Conservation (phyloP, 805 yeast species). For the Suhomyces canberraensis region DNA sequence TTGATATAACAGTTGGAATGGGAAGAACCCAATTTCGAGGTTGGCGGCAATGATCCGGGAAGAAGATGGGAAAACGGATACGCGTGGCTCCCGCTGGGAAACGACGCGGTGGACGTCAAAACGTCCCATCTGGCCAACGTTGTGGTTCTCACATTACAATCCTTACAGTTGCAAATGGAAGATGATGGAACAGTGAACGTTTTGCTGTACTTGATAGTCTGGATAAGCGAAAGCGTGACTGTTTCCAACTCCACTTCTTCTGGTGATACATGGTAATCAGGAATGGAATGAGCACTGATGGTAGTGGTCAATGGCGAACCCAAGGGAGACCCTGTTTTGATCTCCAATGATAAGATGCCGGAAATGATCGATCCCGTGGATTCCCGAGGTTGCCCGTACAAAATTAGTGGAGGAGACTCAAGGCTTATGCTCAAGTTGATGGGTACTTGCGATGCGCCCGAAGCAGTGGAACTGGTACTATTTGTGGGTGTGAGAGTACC, state of each 20-base stretch:
- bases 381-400: constrained; percentile 76
- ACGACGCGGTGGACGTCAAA: constrained; percentile 52
- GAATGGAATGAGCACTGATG: neutral
- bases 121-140: constrained; percentile 89
- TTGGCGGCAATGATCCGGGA: constrained; percentile 86
- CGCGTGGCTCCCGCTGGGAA: constrained; percentile 69
- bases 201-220: constrained; percentile 59
- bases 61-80: constrained; percentile 89
- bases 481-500: constrained; percentile 1
- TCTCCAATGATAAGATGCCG: constrained; percentile 63
- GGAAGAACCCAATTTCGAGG: constrained; percentile 59
- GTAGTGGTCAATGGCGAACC: neutral
- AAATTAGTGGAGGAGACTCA: constrained; percentile 88
- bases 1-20: constrained; percentile 50
- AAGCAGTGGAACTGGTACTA: neutral
- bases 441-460: neutral
- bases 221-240: constrained; percentile 68
- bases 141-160: constrained; percentile 53
- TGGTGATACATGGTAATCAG: constrained; percentile 1
- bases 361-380: constrained; percentile 83
- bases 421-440: constrained; percentile 52
- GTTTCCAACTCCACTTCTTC: constrained; percentile 50
- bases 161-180: constrained; percentile 49
- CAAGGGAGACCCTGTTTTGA: constrained; percentile 6
- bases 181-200: constrained; percentile 61